Evolutionary conservation across 2,329 filamentous ascomycete species (phyloP), one percentile per base, ranked within the genome.

Genomic region (Xylaria sp.): DNA sequence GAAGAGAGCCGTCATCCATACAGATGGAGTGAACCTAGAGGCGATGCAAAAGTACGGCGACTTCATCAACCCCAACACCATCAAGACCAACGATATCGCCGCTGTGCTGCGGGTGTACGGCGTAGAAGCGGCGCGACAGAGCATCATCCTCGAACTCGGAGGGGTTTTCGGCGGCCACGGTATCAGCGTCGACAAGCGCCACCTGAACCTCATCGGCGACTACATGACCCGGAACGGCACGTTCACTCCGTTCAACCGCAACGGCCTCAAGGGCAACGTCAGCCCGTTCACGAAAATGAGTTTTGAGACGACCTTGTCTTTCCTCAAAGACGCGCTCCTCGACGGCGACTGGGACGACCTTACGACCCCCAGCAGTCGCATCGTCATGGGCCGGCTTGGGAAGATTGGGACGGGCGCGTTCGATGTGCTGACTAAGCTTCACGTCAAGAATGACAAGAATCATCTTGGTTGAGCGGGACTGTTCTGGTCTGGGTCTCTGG

Each of bases 231-330:
- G 94, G 56, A 89, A 89, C 63, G 95, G 95, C 68, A 89, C 87
- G 1, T 99, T 96, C 80, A 91, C 89, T 50, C 89, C 95, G 0
- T 99, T 99, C 80, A 97, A 92, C 78, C 90, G 95, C 51, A 96
- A 92, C 74, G 95, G 94, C 1, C 82, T 99, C 64, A 89, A 88
- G 74, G 89, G 91, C 67, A 94, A 92, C 72, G 89, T 94, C 28
- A 94, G 89, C 69, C 93, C 95, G 0, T 94, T 99, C 71, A 94
- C 95, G 79, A 98, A 98, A 84, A 98, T 98, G 94, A 96, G 92
- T 77, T 99, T 98, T 80, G 95, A 99, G 84, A 99, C 95, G 3
- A 99, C 95, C 2, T 86, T 98, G 40, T 89, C 91, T 0, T 97
- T 97, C 82, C 83, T 99, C 72, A 94, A 91, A 77, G 95, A 98